Evolutionary conservation across 768 basidiomycete species (phyloP).

Genomic region (Lactarius deliciosus): DNA sequence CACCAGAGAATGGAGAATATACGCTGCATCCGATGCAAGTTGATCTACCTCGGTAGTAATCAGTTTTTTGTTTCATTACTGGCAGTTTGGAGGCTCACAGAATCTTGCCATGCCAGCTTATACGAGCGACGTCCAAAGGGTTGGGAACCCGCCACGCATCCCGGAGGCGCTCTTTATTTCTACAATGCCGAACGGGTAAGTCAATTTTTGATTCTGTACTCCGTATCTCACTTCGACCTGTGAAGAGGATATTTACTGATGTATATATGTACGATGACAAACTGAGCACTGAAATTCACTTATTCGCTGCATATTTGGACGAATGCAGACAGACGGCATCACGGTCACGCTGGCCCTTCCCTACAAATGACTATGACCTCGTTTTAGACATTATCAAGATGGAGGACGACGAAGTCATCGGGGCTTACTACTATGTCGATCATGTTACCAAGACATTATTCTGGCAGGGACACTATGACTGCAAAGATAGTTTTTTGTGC

Average conservation of each 20-base stretch:
- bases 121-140: not conserved
- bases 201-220: not conserved
- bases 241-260: constrained; percentile 20
- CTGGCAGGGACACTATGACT: constrained; percentile 7
- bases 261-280: constrained; percentile 19
- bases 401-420: not conserved
- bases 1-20: not conserved
- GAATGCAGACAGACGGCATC: no score
- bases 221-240: not conserved
- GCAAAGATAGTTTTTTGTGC: not conserved
- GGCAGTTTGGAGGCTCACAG: not conserved
- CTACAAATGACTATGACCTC: not conserved
- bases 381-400: constrained; percentile 13
- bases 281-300: not conserved
- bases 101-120: not conserved
- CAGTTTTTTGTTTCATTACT: not conserved
- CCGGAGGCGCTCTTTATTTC: constrained; percentile 19
- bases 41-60: constrained; percentile 2
- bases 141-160: constrained; percentile 10
- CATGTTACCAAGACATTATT: constrained; percentile 13
- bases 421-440: constrained; percentile 22
- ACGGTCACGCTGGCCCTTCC: not conserved
- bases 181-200: constrained; percentile 5
- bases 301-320: not conserved
- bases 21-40: not conserved